Evolutionary conservation across 768 basidiomycete genomes (phyloP), one percentile per base, ranked within the genome.

Genomic region (Tephrocybe rancida): DNA sequence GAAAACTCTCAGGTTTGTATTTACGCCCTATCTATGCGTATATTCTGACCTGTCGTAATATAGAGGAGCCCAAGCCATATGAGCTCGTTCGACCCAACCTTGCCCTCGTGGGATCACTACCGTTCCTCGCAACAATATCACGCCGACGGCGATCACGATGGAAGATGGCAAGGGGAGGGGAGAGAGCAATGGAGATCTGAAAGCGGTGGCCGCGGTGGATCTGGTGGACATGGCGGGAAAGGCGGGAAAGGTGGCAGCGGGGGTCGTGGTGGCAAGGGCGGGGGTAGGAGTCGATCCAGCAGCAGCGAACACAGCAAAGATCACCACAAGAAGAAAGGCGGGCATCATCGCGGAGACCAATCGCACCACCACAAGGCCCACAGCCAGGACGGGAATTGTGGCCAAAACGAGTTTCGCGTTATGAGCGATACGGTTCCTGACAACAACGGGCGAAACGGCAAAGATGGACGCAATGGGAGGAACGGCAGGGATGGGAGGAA

Each of bases 391-490:
- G 26, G 13, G 14, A 26, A 25, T 16, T 34, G 39, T 18, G 21
- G 9, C 25, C 43, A 37, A 8, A 7, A 37, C 35, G 35, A 37
- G 4, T 16, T 13, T 16, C 35, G n/a, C 16, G 14, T 9, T 16
- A 13, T 16, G 14, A 16, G n/a, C 16, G 35, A 16, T n/a, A 37
- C 35, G 14, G n/a, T n/a, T 16, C 35, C 24, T 29, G 51, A 19
- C 10, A 35, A 44, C n/a, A 39, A 54, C 18, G 52, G 52, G 5
- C 27, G 39, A 24, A 32, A 54, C 30, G 52, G 52, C 7, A 22
- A 25, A 22, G 25, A 25, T 25, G 42, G 42, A 11, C 21, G 22
- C 22, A 43, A 43, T 25, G 42, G 42, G 19, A 19, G 11, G 10
- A 38, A 43, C n/a, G 42, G 42, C 5, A 19, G 11, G 10, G 29